Conservation (phyloP, 306 rosid species). For the Malus orientalis region DNA sequence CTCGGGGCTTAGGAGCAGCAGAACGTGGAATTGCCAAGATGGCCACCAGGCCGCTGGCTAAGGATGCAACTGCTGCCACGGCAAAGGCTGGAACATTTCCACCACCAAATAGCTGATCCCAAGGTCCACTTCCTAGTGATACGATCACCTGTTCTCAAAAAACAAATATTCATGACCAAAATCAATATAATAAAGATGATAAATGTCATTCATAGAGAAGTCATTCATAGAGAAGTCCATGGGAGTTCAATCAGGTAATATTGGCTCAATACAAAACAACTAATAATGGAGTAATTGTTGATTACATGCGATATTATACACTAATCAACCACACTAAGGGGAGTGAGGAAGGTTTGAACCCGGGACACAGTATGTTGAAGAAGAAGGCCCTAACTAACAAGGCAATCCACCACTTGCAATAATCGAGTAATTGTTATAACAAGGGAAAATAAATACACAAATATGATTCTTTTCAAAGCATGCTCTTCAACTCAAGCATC, state of each 20-base stretch:
- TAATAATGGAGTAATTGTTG: too few species aligned
- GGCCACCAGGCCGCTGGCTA: slow-evolving; percentile 74
- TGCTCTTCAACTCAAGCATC: neutral
- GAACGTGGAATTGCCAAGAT: slow-evolving; percentile 76
- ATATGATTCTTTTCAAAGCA: neutral
- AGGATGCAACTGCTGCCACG: slow-evolving; percentile 81
- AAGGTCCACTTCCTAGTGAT: slow-evolving; percentile 93
- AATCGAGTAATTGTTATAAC: neutral
- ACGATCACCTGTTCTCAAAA: slow-evolving; percentile 70
- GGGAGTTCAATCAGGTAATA: neutral
- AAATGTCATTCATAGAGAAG: neutral
- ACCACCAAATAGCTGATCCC: slow-evolving; percentile 99
- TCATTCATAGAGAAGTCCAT: neutral
- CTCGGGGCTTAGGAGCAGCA: slow-evolving; percentile 55
- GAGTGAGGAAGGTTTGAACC: neutral
- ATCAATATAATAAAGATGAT: neutral
- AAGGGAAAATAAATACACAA: neutral
- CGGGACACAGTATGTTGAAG: neutral
- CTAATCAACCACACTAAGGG: neutral
- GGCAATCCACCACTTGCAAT: neutral
- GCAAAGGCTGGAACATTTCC: slow-evolving; percentile 93
- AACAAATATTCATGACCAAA: slow-evolving; percentile 19
- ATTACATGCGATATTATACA: neutral
- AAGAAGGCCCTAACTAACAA: neutral
- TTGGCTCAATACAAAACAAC: neutral